These are phyloP conservation scores for Saccharata proteae DNA, from an alignment of 2,329 filamentous ascomycete species.

Conservation along the genomic window DNA sequence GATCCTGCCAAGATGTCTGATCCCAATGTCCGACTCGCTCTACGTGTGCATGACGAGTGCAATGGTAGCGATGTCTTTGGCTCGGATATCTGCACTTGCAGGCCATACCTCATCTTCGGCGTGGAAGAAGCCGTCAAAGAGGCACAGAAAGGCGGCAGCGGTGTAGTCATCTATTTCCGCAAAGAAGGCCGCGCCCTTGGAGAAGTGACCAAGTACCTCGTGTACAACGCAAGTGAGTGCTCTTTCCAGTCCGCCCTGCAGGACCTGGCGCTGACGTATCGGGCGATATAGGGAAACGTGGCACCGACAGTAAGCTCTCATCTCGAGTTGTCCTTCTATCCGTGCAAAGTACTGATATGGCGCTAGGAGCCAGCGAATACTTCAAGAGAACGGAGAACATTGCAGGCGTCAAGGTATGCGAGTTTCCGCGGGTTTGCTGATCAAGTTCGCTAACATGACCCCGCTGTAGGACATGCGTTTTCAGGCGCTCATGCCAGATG, in stretches of 20 bases:
- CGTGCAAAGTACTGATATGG: conserved; percentile 14
- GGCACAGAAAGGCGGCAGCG: conserved; percentile 84
- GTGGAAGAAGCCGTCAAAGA: conserved; percentile 97
- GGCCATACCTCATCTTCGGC: conserved; percentile 90
- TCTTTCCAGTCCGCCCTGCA: neutral
- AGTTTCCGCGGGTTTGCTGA: too few species aligned
- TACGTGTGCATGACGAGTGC: conserved; percentile 80
- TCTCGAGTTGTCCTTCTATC: too few species aligned
- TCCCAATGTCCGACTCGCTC: conserved; percentile 63
- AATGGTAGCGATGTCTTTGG: conserved; percentile 97
- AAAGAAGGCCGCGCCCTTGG: conserved; percentile 92
- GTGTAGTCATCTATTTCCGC: conserved; percentile 96
- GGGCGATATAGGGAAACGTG: conserved; percentile 50
- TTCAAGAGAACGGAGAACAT: conserved; percentile 98
- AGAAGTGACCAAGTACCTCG: conserved; percentile 82
- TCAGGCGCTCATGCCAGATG: conserved; percentile 91
- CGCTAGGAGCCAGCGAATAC: conserved; percentile 61
- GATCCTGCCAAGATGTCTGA: conserved; percentile 91
- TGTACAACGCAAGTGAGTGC: conserved; percentile 53
- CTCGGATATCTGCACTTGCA: conserved; percentile 94
- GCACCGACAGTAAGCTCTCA: conserved; percentile 49
- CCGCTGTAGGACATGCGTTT: conserved; percentile 63
- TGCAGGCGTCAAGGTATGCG: conserved; percentile 65
- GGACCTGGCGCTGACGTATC: neutral
- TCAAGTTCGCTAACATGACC: conserved; percentile 3